Evolutionary conservation across 2,329 filamentous ascomycete genomes (phyloP).

Genomic region (Thielaviopsis cerberus): DNA sequence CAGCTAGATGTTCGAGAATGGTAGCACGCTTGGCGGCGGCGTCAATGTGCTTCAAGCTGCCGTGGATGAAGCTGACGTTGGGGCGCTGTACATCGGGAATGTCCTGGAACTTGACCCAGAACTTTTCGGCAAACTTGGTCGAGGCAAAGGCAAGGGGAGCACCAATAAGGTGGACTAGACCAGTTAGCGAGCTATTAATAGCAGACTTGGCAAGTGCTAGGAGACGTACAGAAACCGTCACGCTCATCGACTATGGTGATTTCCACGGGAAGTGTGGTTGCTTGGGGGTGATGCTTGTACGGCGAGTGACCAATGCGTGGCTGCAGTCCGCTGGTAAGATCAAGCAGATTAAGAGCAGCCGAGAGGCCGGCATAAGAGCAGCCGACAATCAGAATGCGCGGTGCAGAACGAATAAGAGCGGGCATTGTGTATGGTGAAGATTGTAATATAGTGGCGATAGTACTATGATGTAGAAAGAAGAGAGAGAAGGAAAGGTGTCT

Average conservation of each 20-base stretch:
- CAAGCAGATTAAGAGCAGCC: constrained; percentile 46
- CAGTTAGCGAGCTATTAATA: constrained; percentile 1
- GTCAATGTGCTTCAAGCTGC: constrained; percentile 43
- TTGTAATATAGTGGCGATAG: neutral
- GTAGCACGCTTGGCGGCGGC: constrained; percentile 38
- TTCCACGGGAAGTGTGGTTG: constrained; percentile 37
- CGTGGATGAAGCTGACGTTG: constrained; percentile 46
- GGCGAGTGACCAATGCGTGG: constrained; percentile 26
- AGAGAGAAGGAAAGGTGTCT: neutral
- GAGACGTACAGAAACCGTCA: constrained; percentile 61
- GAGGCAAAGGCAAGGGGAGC: constrained; percentile 53
- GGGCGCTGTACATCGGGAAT: constrained; percentile 46
- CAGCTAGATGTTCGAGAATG: constrained; percentile 30
- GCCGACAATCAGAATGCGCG: constrained; percentile 47
- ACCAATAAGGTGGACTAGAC: constrained; percentile 54
- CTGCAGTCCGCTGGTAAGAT: constrained; percentile 38
- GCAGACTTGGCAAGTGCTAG: neutral
- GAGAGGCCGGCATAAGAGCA: constrained; percentile 57
- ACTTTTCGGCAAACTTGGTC: constrained; percentile 41
- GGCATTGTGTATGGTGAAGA: constrained; percentile 1
- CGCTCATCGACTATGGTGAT: constrained; percentile 61
- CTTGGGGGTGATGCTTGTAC: constrained; percentile 23
- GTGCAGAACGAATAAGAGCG: constrained; percentile 19
- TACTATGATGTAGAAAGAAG: neutral
- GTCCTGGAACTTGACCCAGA: constrained; percentile 52